Base-by-base conservation (phyloP, 2,329 filamentous ascomycete species). In the Phaeosphaeria sp. region DNA sequence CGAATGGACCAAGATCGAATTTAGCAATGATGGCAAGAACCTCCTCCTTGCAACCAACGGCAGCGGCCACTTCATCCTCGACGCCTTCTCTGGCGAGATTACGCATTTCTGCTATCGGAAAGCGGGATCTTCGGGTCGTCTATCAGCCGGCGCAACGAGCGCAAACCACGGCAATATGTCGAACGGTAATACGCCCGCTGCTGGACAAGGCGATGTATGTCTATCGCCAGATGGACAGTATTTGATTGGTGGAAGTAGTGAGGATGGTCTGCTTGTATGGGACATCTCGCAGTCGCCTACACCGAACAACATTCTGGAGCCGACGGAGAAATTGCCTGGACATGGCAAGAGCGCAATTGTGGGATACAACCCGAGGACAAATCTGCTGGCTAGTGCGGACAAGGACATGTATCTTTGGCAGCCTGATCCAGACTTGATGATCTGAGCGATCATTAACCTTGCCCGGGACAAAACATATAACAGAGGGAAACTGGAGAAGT, bases 21-120 rank as follows among this genome's bases (percentile, higher is more conserved):
- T 99, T 74, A 95, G 92, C 56, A 99, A 99, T 70, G 95, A 99
- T 71, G 95, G 95, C 18, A 96, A 96, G 72, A 87, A 87, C 59
- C 79, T 99, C 48, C 84, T 99, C 5, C 77, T 99, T 18, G 91
- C 91, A 15, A 98, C 94, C 2, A 91, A 89, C 49, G 92, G 91
- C 6, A 85, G 85, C 51, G 92, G 93, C 0, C 95, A 99, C 77
- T 96, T 95, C 71, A 81, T 99, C 2, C 82, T 99, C n/a, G 95
- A 99, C 74, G 91, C 94, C 1, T 98, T 97, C 74, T 88, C 92
- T 43, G 95, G 94, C 40, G 84, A 83, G 6, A 77, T 98, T 21
- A 91, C 89, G 71, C 89, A 91, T 9, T 93, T 91, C 74, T 83
- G 93, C 55, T 77, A 79, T 44, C 83, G 83, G 11, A 82, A 81